Percentiles rank a stretch among this genome's conserved stretches.
phyloP scores from a whole-genome alignment of 1,284 basidiomycete genomes.

The Ceraceosorus bombacis region DNA sequence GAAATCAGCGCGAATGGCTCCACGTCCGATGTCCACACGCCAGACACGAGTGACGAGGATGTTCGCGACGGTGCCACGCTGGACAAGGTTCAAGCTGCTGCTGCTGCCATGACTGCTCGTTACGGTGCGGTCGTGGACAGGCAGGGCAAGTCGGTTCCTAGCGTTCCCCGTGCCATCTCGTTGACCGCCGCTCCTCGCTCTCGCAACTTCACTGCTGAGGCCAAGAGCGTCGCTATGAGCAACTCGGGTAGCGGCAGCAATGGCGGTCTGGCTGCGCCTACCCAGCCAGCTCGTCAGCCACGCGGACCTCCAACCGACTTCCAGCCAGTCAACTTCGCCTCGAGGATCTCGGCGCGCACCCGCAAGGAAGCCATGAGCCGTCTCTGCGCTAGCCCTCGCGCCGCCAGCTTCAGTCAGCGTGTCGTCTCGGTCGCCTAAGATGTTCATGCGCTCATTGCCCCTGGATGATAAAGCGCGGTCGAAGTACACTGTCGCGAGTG shows the following conservation, averaged over 20 bases:
- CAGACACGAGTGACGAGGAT: conserved; percentile 41
- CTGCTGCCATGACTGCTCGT: background rate
- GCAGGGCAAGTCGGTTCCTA: background rate
- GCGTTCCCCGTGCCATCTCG: conserved; percentile 21
- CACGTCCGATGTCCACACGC: conserved; percentile 23
- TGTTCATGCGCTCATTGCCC: too few relatives aligned
- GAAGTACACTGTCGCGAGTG: too few relatives aligned
- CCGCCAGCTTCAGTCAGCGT: conserved; percentile 15
- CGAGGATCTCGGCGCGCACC: conserved; percentile 30
- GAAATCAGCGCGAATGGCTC: conserved; percentile 19
- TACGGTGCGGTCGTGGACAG: conserved; percentile 2
- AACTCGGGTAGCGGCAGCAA: background rate
- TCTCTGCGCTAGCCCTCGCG: conserved; percentile 36
- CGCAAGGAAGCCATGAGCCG: conserved; percentile 40
- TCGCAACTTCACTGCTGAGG: conserved; percentile 19
- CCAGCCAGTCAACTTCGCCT: conserved; percentile 35
- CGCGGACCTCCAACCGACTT: conserved; percentile 40
- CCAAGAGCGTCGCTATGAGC: conserved; percentile 11
- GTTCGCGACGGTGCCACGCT: conserved; percentile 5
- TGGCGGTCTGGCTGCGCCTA: conserved; percentile 2
- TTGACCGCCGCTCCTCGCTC: conserved; percentile 25
- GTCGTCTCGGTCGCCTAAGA: too few relatives aligned
- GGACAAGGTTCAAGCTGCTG: background rate
- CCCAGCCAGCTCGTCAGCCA: conserved; percentile 35
- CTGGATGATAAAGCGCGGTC: too few relatives aligned